These are phyloP conservation scores for Citrus hindsii DNA, from an alignment of 345 rosid species.

Conservation along the genomic window DNA sequence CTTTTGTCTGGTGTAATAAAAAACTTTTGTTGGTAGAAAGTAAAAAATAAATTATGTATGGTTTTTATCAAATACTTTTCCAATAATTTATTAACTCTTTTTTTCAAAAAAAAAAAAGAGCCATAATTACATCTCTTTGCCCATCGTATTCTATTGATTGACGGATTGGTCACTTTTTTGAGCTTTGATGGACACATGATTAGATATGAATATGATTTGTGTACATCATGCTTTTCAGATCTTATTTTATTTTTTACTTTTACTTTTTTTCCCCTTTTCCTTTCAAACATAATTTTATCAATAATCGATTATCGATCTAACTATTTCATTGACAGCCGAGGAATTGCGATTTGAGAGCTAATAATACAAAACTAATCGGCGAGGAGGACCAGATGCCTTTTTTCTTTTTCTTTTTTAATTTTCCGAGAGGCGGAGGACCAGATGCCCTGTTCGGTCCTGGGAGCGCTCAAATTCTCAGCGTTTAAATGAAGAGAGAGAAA, in stretches of 20 bases:
- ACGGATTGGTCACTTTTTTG: background rate
- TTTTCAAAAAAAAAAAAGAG: too few relatives aligned
- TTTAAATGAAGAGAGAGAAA: conserved; percentile 11
- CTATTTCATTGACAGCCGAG: background rate
- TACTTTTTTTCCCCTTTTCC: background rate
- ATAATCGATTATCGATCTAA: background rate
- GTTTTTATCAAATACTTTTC: too few relatives aligned
- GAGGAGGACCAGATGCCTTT: background rate
- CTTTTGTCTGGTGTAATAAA: too few relatives aligned
- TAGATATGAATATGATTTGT: background rate
- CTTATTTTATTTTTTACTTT: background rate
- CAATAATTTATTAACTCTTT: too few relatives aligned
- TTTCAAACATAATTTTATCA: background rate
- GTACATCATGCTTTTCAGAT: background rate
- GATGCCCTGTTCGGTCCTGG: background rate
- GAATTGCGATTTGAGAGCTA: background rate
- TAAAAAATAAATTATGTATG: too few relatives aligned
- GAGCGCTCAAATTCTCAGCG: conserved; percentile 9
- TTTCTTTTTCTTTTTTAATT: too few relatives aligned
- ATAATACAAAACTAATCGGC: background rate
- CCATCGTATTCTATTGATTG: background rate
- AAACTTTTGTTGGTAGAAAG: too few relatives aligned
- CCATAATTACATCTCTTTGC: background rate
- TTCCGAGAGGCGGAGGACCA: background rate
- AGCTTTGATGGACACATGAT: conserved; percentile 33